A percentile compares a stretch with the other conserved stretches of the same genome.
Evolutionary conservation across 129 eudicot species (phyloP).

Genomic region (Flaveria trinervia): DNA sequence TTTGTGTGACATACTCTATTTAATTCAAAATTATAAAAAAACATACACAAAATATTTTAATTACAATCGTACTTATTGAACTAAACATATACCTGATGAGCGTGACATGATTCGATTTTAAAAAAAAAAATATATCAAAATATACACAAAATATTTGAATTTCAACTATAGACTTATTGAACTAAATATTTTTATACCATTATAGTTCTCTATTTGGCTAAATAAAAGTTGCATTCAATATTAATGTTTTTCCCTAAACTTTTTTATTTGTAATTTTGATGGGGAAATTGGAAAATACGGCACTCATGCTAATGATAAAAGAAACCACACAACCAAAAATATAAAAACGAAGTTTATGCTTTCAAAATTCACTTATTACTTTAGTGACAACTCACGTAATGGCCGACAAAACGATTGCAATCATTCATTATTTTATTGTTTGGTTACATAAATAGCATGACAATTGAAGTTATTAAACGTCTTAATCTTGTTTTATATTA

Average conservation of each 20-base stretch:
- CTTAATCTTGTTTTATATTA: neutral
- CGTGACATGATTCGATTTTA: too few relatives aligned
- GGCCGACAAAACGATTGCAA: conserved; percentile 8
- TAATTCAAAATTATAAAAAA: too few relatives aligned
- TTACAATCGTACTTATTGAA: too few relatives aligned
- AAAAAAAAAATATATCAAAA: too few relatives aligned
- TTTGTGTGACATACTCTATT: too few relatives aligned
- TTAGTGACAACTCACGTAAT: neutral
- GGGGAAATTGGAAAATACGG: neutral
- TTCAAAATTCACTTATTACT: neutral
- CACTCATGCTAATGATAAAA: neutral
- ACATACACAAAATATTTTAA: too few relatives aligned
- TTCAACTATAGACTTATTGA: too few relatives aligned
- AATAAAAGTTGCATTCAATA: neutral
- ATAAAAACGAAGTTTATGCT: neutral
- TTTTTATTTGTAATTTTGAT: neutral
- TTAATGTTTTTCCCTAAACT: neutral
- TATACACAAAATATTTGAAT: too few relatives aligned
- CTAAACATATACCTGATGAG: too few relatives aligned
- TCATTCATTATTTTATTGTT: conserved; percentile 7
- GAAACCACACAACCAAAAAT: neutral
- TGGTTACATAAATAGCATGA: neutral
- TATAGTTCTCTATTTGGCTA: neutral
- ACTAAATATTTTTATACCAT: too few relatives aligned
- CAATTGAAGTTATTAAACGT: neutral